Evolutionary conservation across 2,329 filamentous ascomycete genomes (phyloP).

Genomic region (Magnaporthiopsis incrustans): DNA sequence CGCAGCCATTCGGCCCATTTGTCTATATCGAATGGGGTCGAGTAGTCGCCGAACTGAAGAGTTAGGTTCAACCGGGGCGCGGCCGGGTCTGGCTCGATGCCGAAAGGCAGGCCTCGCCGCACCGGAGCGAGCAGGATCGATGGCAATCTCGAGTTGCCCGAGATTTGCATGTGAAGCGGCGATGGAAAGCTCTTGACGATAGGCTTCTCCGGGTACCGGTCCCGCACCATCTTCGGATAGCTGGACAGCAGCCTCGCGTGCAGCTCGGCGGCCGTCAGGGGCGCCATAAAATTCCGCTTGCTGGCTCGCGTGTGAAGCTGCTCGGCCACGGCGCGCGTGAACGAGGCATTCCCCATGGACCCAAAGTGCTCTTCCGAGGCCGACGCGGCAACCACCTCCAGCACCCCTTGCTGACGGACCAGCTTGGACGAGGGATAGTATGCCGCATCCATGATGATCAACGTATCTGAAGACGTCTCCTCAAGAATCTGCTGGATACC

Average conservation of each 20-base stretch:
- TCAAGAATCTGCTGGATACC: constrained; percentile 49
- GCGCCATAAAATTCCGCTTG: constrained; percentile 30
- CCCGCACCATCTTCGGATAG: constrained; percentile 44
- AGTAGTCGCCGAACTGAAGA: constrained; percentile 42
- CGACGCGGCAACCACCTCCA: constrained; percentile 49
- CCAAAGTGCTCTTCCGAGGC: constrained; percentile 43
- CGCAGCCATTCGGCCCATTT: constrained; percentile 52
- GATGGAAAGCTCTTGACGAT: constrained; percentile 40
- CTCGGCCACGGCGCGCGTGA: constrained; percentile 42
- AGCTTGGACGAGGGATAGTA: constrained; percentile 48
- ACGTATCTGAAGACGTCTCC: constrained; percentile 45
- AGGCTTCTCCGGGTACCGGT: constrained; percentile 39
- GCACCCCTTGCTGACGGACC: constrained; percentile 41
- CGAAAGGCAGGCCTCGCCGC: constrained; percentile 31
- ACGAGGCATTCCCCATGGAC: constrained; percentile 40
- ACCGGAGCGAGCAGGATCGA: constrained; percentile 48
- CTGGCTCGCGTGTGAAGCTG: constrained; percentile 39
- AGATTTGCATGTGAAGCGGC: constrained; percentile 48
- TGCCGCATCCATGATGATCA: constrained; percentile 51
- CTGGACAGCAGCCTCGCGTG: constrained; percentile 36
- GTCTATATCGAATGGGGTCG: constrained; percentile 35
- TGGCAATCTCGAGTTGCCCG: constrained; percentile 43
- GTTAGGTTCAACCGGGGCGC: constrained; percentile 40
- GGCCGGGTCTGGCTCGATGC: constrained; percentile 26
- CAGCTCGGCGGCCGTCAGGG: constrained; percentile 42